Evolutionary conservation across 257 asterid genomes (phyloP).

Genomic region (Penstemon newberryi): DNA sequence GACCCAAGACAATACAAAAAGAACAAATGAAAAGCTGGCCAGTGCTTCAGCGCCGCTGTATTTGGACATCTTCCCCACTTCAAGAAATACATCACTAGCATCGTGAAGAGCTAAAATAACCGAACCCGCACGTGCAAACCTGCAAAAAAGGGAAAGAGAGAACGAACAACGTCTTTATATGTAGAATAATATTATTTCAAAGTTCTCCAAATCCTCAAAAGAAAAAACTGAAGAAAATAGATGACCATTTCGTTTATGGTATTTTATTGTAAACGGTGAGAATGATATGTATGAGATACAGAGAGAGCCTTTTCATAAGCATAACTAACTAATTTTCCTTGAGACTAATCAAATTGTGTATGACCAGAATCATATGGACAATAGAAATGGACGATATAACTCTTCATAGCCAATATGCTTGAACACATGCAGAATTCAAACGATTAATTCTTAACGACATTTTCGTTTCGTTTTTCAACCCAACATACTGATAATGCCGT

Average conservation of each 20-base stretch:
- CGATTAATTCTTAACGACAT: not conserved
- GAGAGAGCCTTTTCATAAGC: no score
- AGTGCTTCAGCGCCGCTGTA: conserved; percentile 81
- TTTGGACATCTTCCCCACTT: conserved; percentile 92
- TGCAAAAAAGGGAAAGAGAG: conserved; percentile 35
- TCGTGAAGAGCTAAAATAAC: conserved; percentile 88
- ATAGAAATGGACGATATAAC: no score
- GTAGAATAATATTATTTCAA: conserved; percentile 6
- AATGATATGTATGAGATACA: no score
- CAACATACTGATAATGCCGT: no score
- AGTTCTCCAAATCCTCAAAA: not conserved
- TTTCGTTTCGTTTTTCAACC: conserved; percentile 3
- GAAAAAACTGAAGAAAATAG: no score
- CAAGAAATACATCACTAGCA: conserved; percentile 88
- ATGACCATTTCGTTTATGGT: no score
- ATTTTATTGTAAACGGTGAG: no score
- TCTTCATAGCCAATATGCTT: not conserved
- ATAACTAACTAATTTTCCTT: no score
- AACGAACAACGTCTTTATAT: conserved; percentile 1
- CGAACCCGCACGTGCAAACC: conserved; percentile 89
- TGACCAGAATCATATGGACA: no score
- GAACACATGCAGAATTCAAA: not conserved
- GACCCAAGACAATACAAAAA: conserved; percentile 67
- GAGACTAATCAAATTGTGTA: no score
- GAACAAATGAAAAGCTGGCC: conserved; percentile 76